These are phyloP conservation scores for Picochlorum sp. DNA, from an alignment of 139 green algal genomes.

Conservation along the genomic window DNA sequence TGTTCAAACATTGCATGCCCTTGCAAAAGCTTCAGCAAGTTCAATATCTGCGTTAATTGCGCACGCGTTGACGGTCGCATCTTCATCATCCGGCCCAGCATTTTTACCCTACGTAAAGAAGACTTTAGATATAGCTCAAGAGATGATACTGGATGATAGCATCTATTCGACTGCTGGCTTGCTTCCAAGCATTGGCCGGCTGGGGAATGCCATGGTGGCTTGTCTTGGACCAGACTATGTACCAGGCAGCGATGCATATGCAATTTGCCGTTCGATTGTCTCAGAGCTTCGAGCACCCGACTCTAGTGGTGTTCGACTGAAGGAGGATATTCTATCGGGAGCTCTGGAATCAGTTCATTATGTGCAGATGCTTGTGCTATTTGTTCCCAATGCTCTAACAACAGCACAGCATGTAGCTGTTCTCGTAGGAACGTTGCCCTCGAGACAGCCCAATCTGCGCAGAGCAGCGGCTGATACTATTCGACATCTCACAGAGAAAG, in stretches of 20 bases:
- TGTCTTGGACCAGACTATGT: constrained; percentile 80
- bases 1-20: constrained; percentile 47
- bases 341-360: constrained; percentile 78
- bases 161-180: constrained; percentile 37
- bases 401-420: constrained; percentile 51
- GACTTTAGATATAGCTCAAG: constrained; percentile 18
- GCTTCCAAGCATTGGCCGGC: constrained; percentile 42
- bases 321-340: constrained; percentile 37
- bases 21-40: constrained; percentile 32
- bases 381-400: constrained; percentile 74
- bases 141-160: constrained; percentile 42
- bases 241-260: constrained; percentile 55
- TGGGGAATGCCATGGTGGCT: constrained; percentile 84
- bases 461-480: constrained; percentile 75
- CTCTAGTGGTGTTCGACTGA: background rate
- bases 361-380: constrained; percentile 87
- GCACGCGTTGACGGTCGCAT: constrained; percentile 68
- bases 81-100: constrained; percentile 57
- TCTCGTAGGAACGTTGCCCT: constrained; percentile 55
- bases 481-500: constrained; percentile 75
- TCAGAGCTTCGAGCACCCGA: constrained; percentile 27
- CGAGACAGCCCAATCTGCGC: constrained; percentile 62
- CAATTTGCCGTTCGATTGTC: constrained; percentile 46
- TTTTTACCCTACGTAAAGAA: constrained; percentile 58
- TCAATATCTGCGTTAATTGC: constrained; percentile 36